These are phyloP conservation scores for Knoxia roxburghii DNA, from an alignment of 257 asterid genomes.

Conservation along the genomic window DNA sequence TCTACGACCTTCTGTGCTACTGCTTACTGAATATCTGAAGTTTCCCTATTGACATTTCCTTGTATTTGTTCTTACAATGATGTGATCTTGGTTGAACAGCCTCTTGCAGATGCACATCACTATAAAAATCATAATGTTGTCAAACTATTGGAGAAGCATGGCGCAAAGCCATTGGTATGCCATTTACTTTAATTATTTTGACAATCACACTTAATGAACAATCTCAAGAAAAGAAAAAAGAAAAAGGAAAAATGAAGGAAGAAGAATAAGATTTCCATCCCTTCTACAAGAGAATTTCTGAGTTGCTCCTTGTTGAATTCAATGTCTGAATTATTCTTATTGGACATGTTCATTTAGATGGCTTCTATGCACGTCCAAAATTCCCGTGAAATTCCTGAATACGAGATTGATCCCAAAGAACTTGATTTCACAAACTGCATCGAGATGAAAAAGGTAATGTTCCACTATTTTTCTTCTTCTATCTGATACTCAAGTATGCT, in stretches of 20 bases:
- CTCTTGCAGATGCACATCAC: conserved; percentile 85
- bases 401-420: conserved; percentile 74
- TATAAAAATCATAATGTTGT: conserved; percentile 72
- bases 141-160: conserved; percentile 68
- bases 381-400: conserved; percentile 81
- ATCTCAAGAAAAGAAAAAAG: background rate
- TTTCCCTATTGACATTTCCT: background rate
- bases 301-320: background rate
- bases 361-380: conserved; percentile 81
- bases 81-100: conserved; percentile 43
- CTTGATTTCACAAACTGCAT: conserved; percentile 75
- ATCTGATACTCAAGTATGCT: background rate
- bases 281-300: background rate
- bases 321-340: background rate
- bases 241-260: background rate
- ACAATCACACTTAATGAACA: background rate
- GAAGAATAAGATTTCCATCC: background rate
- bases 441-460: conserved; percentile 64
- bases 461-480: background rate
- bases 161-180: conserved; percentile 66
- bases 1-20: background rate
- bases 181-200: conserved; percentile 1
- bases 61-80: background rate
- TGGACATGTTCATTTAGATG: conserved; percentile 38
- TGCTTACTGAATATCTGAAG: background rate